Percentiles rank a stretch among this genome's conserved stretches.
phyloP scores from a whole-genome alignment of 116 monocot genomes.

The Iris pallida region DNA sequence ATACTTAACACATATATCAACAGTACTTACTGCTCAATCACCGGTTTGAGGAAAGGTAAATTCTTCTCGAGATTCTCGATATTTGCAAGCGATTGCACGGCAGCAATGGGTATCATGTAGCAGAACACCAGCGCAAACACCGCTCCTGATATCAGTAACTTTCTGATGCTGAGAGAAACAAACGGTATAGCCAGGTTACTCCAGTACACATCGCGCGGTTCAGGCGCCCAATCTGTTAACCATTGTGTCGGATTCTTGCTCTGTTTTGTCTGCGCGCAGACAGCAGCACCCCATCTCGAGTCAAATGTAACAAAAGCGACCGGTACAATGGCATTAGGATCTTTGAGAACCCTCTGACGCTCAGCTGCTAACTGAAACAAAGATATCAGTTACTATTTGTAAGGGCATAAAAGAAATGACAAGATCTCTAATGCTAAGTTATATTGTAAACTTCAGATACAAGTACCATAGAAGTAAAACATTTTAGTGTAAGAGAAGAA shows the following conservation, averaged over 20 bases:
- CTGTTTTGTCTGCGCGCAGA: slow-evolving; percentile 94
- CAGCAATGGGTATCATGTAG: slow-evolving; percentile 92
- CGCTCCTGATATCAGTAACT: slow-evolving; percentile 53
- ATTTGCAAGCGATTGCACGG: slow-evolving; percentile 94
- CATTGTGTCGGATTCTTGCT: slow-evolving; percentile 80
- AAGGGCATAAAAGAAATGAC: background rate
- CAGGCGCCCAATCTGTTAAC: slow-evolving; percentile 94
- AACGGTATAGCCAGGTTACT: slow-evolving; percentile 86
- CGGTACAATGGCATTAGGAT: slow-evolving; percentile 67
- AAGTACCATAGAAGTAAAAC: background rate
- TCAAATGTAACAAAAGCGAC: slow-evolving; percentile 86
- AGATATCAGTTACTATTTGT: background rate
- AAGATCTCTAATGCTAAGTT: background rate
- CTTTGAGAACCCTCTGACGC: slow-evolving; percentile 65
- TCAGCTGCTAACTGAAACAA: slow-evolving; percentile 58
- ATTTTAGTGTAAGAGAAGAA: background rate
- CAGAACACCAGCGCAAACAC: slow-evolving; percentile 77
- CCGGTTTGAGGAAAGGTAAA: slow-evolving; percentile 73
- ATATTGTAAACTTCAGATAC: background rate
- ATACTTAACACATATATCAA: background rate
- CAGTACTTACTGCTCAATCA: slow-evolving; percentile 71
- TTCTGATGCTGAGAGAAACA: slow-evolving; percentile 73
- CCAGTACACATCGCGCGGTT: slow-evolving; percentile 91
- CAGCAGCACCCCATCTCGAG: slow-evolving; percentile 92
- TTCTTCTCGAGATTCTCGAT: slow-evolving; percentile 86